Evolutionary conservation across 345 rosid genomes (phyloP), one percentile per base, ranked within the genome.

Genomic region (Pistacia integerrima): DNA sequence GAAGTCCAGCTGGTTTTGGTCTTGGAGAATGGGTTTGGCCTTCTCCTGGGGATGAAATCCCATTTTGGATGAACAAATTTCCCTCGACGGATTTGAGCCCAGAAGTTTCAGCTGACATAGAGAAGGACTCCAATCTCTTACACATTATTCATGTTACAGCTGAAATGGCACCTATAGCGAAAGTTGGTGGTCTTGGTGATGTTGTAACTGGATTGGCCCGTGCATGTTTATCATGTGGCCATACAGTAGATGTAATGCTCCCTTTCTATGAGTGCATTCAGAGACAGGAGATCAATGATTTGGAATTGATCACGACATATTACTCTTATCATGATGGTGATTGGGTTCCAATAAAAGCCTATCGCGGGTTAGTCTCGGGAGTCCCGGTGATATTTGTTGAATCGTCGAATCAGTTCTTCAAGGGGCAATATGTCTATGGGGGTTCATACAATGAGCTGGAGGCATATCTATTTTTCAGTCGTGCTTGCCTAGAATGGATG

Each of bases 141-240:
- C 90, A 85, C 65, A 44, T 86, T 58, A 79, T 88, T 17, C 90
- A 86, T 72, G 84, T 88, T 46, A 86, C 92, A 11, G 88, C 90
- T 54, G 90, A 86, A 77, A 86, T 86, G 90, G 88, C 90, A 8
- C 90, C 92, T 0, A 83, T 88, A 28, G 92, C 90, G 1, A 85
- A 88, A 82, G 92, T 88, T n/a, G 92, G 92, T 76, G 92, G 92
- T 60, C 92, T 88, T 62, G 90, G 86, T 30, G 90, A 88, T 81
- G 92, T 88, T 76, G 88, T 86, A 16, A 88, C 90, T 18, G 90
- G 90, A 66, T 87, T 88, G 78, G 88, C 88, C 48, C 90, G 92
- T 22, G 81, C 90, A 18, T 85, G 87, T 64, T 75, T 86, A 17
- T 77, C 80, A 28, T 86, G 86, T 59, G 87, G 92, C 38, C 92